phyloP scores from a whole-genome alignment of 768 basidiomycete genomes.

The Boletus barrowsii region DNA sequence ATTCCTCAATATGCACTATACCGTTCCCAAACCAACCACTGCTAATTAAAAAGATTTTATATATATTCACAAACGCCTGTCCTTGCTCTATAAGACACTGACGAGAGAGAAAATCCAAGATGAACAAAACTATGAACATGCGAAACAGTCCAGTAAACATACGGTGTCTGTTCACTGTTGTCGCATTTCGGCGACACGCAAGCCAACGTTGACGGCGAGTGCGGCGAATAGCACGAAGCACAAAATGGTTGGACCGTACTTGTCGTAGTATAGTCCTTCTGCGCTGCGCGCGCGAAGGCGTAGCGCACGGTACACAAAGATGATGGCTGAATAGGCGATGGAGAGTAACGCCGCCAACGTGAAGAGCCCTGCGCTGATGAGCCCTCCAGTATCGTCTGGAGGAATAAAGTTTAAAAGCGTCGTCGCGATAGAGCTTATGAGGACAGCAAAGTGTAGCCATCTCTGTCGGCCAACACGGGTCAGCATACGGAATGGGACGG shows the following conservation, averaged over 20 bases:
- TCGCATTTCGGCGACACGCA: constrained; percentile 59
- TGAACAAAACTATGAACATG: background rate
- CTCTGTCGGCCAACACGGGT: constrained; percentile 44
- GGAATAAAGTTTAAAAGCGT: constrained; percentile 84
- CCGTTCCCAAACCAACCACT: constrained; percentile 14
- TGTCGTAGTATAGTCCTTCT: constrained; percentile 85
- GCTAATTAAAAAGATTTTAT: constrained; percentile 24
- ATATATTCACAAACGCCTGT: constrained; percentile 6
- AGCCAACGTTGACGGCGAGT: constrained; percentile 69
- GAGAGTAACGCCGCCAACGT: constrained; percentile 85
- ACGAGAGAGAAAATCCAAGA: background rate
- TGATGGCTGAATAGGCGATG: constrained; percentile 80
- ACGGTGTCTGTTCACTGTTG: constrained; percentile 1
- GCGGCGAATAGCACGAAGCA: constrained; percentile 68
- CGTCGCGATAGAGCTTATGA: constrained; percentile 87
- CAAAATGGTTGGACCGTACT: constrained; percentile 77
- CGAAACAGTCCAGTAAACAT: background rate
- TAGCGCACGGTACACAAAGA: constrained; percentile 75
- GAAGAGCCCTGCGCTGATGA: constrained; percentile 86
- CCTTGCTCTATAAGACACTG: background rate
- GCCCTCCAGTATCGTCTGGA: constrained; percentile 66
- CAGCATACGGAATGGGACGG: background rate
- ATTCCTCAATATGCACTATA: constrained; percentile 28
- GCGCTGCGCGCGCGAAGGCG: constrained; percentile 68
- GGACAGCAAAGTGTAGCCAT: constrained; percentile 86